These are phyloP conservation scores for Hypoxylon lienhwacheense DNA, from an alignment of 495 filamentous ascomycete species.

Conservation along the genomic window DNA sequence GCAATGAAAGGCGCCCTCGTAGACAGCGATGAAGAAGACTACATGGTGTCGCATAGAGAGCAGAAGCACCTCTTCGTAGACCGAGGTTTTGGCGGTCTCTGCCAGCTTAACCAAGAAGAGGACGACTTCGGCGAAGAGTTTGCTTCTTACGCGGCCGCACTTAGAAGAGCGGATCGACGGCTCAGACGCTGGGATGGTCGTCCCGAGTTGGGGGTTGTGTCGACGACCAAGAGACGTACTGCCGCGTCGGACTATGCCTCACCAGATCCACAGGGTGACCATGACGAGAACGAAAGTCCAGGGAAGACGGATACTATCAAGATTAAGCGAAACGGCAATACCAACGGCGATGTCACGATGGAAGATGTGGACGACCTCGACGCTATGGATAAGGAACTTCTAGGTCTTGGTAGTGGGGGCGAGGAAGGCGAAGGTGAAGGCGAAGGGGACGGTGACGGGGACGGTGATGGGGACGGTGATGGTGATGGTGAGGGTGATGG, in stretches of 20 bases:
- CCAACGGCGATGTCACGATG: slow-evolving; percentile 44
- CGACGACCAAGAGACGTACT: slow-evolving; percentile 42
- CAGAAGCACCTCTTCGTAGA: slow-evolving; percentile 47
- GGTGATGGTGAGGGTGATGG: slow-evolving; percentile 39
- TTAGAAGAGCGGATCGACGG: slow-evolving; percentile 68
- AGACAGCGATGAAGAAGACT: slow-evolving; percentile 76
- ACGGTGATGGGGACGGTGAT: slow-evolving; percentile 41
- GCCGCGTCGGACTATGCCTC: slow-evolving; percentile 26
- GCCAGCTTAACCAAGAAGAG: slow-evolving; percentile 63
- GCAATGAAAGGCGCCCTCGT: slow-evolving; percentile 70
- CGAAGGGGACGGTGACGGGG: slow-evolving; percentile 33
- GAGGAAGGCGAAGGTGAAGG: slow-evolving; percentile 38
- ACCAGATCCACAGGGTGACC: slow-evolving; percentile 27
- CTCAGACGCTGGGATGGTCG: slow-evolving; percentile 69
- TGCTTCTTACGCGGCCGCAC: slow-evolving; percentile 67
- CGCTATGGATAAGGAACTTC: slow-evolving; percentile 54
- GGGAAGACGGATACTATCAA: slow-evolving; percentile 39
- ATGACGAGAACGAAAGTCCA: slow-evolving; percentile 25
- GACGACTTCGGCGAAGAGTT: slow-evolving; percentile 83
- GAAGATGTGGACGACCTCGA: slow-evolving; percentile 55
- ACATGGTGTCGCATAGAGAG: slow-evolving; percentile 24
- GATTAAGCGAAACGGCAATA: slow-evolving; percentile 34
- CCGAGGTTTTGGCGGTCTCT: slow-evolving; percentile 68
- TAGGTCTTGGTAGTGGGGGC: slow-evolving; percentile 48
- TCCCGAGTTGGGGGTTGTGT: slow-evolving; percentile 49